Evolutionary conservation across 1,284 basidiomycete genomes (phyloP).

Genomic region (Cryptococcus maquisensis): DNA sequence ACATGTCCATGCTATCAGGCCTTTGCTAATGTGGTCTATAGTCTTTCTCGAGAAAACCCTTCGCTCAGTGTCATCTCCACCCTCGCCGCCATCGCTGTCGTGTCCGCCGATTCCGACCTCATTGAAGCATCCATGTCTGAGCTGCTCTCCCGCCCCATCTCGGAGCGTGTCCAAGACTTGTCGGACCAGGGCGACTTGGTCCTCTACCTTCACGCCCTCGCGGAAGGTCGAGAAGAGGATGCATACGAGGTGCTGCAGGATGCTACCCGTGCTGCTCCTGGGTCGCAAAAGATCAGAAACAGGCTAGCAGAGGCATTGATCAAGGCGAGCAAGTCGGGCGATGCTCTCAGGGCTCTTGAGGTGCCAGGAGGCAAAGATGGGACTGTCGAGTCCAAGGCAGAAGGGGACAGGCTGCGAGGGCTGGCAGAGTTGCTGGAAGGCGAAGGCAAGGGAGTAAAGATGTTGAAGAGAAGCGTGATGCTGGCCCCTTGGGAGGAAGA

Average conservation of each 20-base stretch:
- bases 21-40: constrained; percentile 13
- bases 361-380: constrained; percentile 42
- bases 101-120: constrained; percentile 70
- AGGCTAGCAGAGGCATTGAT: constrained; percentile 24
- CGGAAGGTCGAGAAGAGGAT: constrained; percentile 10
- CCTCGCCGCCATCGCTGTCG: constrained; percentile 78
- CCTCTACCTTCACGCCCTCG: constrained; percentile 24
- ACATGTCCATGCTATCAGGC: constrained; percentile 2
- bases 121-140: constrained; percentile 84
- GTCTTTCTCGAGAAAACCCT: constrained; percentile 60
- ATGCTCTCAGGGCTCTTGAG: constrained; percentile 34
- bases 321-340: constrained; percentile 20
- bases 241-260: constrained; percentile 17
- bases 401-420: constrained; percentile 29
- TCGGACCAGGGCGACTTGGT: constrained; percentile 30
- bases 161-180: constrained; percentile 25
- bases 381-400: constrained; percentile 33
- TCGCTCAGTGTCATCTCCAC: constrained; percentile 69
- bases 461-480: constrained; percentile 64
- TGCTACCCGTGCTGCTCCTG: background rate
- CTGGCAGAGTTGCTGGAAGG: constrained; percentile 26
- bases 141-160: constrained; percentile 51
- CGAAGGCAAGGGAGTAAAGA: constrained; percentile 26
- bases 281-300: constrained; percentile 9
- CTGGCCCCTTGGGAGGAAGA: constrained; percentile 59